These are phyloP conservation scores for Podila verticillata DNA, from an alignment of 192 early-diverging fungal species.

Conservation along the genomic window DNA sequence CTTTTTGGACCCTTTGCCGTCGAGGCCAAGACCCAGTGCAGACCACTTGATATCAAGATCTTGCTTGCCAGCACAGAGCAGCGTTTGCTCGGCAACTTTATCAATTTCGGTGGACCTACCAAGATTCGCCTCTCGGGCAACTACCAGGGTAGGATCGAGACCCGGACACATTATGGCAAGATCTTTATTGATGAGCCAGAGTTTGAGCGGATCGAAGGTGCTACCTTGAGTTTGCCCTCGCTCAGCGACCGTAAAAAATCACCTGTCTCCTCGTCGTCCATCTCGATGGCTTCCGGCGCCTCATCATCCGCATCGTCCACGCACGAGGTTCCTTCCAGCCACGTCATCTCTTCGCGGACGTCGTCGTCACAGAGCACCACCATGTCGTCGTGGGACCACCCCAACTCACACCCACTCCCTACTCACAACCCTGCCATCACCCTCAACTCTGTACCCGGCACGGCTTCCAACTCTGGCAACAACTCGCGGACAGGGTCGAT, in stretches of 20 bases:
- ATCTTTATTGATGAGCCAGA: slow-evolving; percentile 45
- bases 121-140: slow-evolving; percentile 42
- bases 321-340: slow-evolving; percentile 12
- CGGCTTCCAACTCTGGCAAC: slow-evolving; percentile 5
- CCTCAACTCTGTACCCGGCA: slow-evolving; percentile 14
- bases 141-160: slow-evolving; percentile 44
- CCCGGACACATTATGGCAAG: slow-evolving; percentile 43
- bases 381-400: slow-evolving; percentile 14
- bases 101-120: slow-evolving; percentile 43
- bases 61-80: slow-evolving; percentile 32
- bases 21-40: slow-evolving; percentile 48
- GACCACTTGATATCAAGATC: slow-evolving; percentile 43
- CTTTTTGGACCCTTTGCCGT: slow-evolving; percentile 34
- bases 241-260: slow-evolving; percentile 25
- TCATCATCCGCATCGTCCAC: slow-evolving; percentile 17
- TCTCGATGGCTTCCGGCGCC: neutral
- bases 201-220: slow-evolving; percentile 41
- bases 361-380: slow-evolving; percentile 17
- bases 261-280: neutral
- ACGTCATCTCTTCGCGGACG: slow-evolving; percentile 21
- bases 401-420: neutral
- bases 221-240: slow-evolving; percentile 23
- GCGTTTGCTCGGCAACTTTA: slow-evolving; percentile 40
- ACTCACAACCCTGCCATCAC: neutral
- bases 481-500: slow-evolving; percentile 31